Conservation (phyloP, 2,329 filamentous ascomycete species). For the Tolypocladium sp. region DNA sequence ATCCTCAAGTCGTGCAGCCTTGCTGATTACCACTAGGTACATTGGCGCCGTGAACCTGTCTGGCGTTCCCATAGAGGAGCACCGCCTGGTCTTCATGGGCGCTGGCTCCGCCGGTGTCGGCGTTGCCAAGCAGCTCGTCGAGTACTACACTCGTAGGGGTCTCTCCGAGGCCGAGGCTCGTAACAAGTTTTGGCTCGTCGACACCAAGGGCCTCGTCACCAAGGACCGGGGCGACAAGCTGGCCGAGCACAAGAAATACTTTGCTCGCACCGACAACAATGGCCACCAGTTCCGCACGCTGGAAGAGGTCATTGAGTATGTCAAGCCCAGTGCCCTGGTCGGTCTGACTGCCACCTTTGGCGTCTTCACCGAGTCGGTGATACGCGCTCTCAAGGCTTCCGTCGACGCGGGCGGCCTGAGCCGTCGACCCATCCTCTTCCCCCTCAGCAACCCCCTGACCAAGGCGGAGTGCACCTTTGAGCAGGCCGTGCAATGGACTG, state of each 20-base stretch:
- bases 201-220: conserved; percentile 93
- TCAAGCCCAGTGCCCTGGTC: conserved; percentile 89
- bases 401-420: conserved; percentile 57
- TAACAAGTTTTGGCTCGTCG: conserved; percentile 93
- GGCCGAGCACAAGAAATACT: conserved; percentile 78
- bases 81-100: conserved; percentile 92
- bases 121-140: conserved; percentile 94
- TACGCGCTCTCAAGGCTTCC: conserved; percentile 59
- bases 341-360: conserved; percentile 91
- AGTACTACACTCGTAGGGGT: conserved; percentile 91
- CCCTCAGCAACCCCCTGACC: conserved; percentile 88
- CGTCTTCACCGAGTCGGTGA: conserved; percentile 81
- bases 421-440: conserved; percentile 85
- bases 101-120: conserved; percentile 93
- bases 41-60: conserved; percentile 74
- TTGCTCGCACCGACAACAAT: conserved; percentile 55
- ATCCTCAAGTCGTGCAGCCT: neutral
- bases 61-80: conserved; percentile 76
- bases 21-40: conserved; percentile 54
- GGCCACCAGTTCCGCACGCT: conserved; percentile 68
- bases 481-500: conserved; percentile 82
- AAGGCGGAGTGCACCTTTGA: conserved; percentile 98
- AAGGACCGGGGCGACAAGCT: conserved; percentile 87
- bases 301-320: conserved; percentile 86
- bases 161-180: conserved; percentile 80